phyloP scores from a whole-genome alignment of 768 basidiomycete genomes.

The Leccinum boreale region DNA sequence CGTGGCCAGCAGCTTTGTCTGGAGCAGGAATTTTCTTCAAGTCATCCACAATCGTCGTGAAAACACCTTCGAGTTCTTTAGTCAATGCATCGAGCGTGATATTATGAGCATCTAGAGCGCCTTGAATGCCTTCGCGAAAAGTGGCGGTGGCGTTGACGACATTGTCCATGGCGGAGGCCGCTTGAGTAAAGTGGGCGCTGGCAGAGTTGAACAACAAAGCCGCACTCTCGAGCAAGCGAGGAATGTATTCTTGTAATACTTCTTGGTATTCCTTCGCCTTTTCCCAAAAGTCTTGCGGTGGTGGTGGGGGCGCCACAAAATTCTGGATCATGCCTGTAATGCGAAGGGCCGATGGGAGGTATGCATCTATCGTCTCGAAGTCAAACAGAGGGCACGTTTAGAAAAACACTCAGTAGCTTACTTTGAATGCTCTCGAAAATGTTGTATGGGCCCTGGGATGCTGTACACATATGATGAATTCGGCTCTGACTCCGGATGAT shows the following conservation, averaged over 20 bases:
- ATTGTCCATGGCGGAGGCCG: background rate
- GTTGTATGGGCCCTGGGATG: background rate
- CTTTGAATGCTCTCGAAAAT: constrained; percentile 3
- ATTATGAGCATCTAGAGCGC: constrained; percentile 1
- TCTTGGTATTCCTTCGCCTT: background rate
- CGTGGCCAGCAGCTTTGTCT: constrained; percentile 1
- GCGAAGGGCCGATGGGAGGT: background rate
- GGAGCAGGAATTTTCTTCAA: constrained; percentile 1
- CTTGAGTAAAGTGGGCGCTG: constrained; percentile 1
- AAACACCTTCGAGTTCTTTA: constrained; percentile 11
- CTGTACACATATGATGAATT: background rate
- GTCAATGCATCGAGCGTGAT: constrained; percentile 7
- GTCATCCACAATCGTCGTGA: background rate
- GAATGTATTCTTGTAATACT: constrained; percentile 1
- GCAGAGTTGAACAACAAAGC: constrained; percentile 1
- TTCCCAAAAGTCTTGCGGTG: constrained; percentile 13
- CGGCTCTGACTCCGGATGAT: background rate
- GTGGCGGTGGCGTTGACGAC: constrained; percentile 11
- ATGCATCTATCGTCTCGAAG: background rate
- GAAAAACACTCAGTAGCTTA: background rate
- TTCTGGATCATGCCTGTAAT: background rate
- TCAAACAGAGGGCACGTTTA: background rate
- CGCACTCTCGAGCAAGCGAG: constrained; percentile 3
- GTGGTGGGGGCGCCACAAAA: background rate
- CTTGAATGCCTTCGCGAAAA: constrained; percentile 11